Evolutionary conservation across 306 rosid genomes (phyloP).

Genomic region (Cicer cuneatum): DNA sequence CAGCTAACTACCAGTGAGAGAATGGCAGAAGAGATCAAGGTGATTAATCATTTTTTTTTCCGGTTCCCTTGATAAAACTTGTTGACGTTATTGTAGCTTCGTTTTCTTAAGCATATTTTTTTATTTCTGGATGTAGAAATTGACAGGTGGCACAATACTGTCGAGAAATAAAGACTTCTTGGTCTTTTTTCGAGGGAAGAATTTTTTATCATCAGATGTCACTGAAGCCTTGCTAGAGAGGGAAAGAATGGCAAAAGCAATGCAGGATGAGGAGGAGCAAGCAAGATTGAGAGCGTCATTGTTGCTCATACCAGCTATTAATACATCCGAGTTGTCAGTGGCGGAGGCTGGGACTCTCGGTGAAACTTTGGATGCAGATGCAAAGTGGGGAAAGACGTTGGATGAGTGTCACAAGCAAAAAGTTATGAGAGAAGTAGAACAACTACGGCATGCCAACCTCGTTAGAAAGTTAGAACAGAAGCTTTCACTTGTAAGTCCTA

Average conservation of each 20-base stretch:
- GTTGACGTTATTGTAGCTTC: constrained; percentile 20
- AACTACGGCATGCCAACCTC: constrained; percentile 61
- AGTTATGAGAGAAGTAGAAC: constrained; percentile 71
- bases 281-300: constrained; percentile 90
- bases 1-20: constrained; percentile 97
- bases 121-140: constrained; percentile 60
- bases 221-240: constrained; percentile 80
- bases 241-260: constrained; percentile 74
- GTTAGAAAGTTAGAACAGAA: constrained; percentile 76
- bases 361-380: constrained; percentile 92
- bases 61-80: constrained; percentile 29
- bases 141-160: constrained; percentile 87
- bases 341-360: constrained; percentile 85
- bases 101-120: constrained; percentile 24
- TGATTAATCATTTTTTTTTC: constrained; percentile 46
- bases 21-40: constrained; percentile 99
- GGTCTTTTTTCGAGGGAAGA: constrained; percentile 91
- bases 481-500: constrained; percentile 76
- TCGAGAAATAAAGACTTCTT: constrained; percentile 94
- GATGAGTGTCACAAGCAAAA: constrained; percentile 65
- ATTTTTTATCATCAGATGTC: constrained; percentile 79
- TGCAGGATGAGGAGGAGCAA: constrained; percentile 94
- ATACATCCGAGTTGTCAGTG: constrained; percentile 54
- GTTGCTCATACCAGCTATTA: constrained; percentile 54
- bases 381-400: constrained; percentile 87